Percentiles rank a stretch among this genome's conserved stretches.
These are phyloP conservation scores for Colletotrichum sp. DNA, from an alignment of 2,329 filamentous ascomycete species.

Conservation along the genomic window DNA sequence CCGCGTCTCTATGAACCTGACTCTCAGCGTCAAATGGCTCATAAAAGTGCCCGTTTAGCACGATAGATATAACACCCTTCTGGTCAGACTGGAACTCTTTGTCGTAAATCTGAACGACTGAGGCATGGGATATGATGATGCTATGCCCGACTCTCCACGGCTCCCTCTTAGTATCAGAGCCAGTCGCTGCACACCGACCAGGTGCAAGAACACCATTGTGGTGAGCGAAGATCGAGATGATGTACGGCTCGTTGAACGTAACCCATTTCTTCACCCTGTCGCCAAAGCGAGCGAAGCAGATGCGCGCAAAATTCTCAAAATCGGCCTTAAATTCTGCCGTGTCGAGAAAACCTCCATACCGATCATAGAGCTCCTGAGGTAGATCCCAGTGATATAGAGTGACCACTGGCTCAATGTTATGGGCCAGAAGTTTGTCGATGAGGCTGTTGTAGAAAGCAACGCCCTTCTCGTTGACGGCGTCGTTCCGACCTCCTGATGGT, in stretches of 20 bases:
- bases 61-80: slow-evolving; percentile 37
- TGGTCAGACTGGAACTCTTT: slow-evolving; percentile 34
- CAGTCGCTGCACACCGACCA: slow-evolving; percentile 30
- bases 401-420: slow-evolving; percentile 64
- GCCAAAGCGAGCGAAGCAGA: slow-evolving; percentile 39
- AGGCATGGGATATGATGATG: slow-evolving; percentile 39
- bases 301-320: slow-evolving; percentile 39
- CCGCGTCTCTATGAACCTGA: slow-evolving; percentile 31
- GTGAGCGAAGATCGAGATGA: slow-evolving; percentile 41
- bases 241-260: slow-evolving; percentile 44
- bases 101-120: slow-evolving; percentile 35
- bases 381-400: slow-evolving; percentile 71
- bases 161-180: slow-evolving; percentile 39
- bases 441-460: slow-evolving; percentile 64
- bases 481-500: slow-evolving; percentile 65
- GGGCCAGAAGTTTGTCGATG: slow-evolving; percentile 60
- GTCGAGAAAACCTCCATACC: slow-evolving; percentile 40
- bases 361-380: slow-evolving; percentile 38
- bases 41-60: slow-evolving; percentile 42
- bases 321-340: slow-evolving; percentile 34
- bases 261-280: slow-evolving; percentile 44
- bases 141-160: slow-evolving; percentile 40
- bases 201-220: slow-evolving; percentile 39
- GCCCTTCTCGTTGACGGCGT: slow-evolving; percentile 66
- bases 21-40: slow-evolving; percentile 37